A percentile compares a stretch with the other conserved stretches of the same genome.
Evolutionary conservation across 2,329 filamentous ascomycete genomes (phyloP).

Genomic region (Fusarium sp.): DNA sequence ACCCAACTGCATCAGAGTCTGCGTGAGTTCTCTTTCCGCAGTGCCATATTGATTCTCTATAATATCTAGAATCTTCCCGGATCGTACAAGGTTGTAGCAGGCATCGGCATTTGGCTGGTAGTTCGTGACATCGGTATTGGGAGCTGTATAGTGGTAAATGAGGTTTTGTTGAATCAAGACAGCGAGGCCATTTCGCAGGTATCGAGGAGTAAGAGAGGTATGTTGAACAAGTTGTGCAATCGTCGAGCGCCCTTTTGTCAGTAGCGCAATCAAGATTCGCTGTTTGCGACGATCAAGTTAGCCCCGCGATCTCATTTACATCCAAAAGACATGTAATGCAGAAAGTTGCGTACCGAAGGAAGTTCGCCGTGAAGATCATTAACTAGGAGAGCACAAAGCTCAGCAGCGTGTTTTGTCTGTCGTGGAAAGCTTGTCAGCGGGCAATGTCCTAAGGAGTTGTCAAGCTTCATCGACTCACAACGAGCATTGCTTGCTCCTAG

Average conservation of each 20-base stretch:
- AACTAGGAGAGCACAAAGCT: constrained; percentile 91
- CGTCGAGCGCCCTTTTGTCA: constrained; percentile 82
- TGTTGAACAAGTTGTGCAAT: constrained; percentile 76
- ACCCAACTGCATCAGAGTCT: constrained; percentile 80
- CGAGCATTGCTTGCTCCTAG: constrained; percentile 74
- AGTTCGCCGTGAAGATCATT: constrained; percentile 92
- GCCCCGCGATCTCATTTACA: constrained; percentile 41
- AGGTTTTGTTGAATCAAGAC: constrained; percentile 92
- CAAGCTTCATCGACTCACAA: constrained; percentile 59
- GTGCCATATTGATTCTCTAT: constrained; percentile 80
- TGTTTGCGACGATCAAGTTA: constrained; percentile 57
- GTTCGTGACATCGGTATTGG: constrained; percentile 72
- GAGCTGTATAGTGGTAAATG: constrained; percentile 77
- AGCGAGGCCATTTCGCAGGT: constrained; percentile 83
- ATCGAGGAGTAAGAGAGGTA: constrained; percentile 78
- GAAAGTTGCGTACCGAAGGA: constrained; percentile 77
- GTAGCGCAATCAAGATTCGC: constrained; percentile 86
- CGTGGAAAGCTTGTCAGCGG: constrained; percentile 39
- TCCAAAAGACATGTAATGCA: constrained; percentile 23
- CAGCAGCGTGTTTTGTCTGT: constrained; percentile 79
- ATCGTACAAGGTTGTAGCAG: constrained; percentile 85
- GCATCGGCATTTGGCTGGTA: constrained; percentile 87
- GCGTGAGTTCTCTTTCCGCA: constrained; percentile 79
- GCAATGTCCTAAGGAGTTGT: constrained; percentile 27
- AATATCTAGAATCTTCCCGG: constrained; percentile 83